A percentile compares a stretch with the other conserved stretches of the same genome.
phyloP scores from a whole-genome alignment of 345 rosid genomes.

The Populus nigra region DNA sequence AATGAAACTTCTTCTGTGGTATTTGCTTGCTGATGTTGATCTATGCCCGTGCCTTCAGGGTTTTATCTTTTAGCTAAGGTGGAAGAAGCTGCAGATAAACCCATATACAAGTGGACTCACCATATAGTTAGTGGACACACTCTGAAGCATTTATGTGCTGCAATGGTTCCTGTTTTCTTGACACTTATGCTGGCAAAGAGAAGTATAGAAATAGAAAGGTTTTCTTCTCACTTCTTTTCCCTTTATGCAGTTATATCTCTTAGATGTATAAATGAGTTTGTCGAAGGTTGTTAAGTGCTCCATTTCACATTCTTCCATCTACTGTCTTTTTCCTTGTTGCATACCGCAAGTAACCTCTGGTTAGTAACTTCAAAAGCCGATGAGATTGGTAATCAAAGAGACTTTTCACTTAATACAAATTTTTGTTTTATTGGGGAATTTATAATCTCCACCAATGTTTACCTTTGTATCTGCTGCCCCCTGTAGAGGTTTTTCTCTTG shows the following conservation, averaged over 20 bases:
- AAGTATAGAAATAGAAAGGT: slow-evolving; percentile 63
- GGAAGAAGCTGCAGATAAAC: slow-evolving; percentile 87
- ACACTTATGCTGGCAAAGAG: slow-evolving; percentile 91
- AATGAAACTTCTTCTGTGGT: neutral
- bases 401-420: neutral
- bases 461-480: neutral
- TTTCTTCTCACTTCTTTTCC: neutral
- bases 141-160: slow-evolving; percentile 84
- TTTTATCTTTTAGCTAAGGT: slow-evolving; percentile 84
- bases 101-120: slow-evolving; percentile 72
- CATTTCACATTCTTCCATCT: neutral
- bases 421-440: neutral
- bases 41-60: slow-evolving; percentile 36
- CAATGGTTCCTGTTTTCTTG: slow-evolving; percentile 90
- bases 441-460: neutral
- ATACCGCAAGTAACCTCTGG: neutral
- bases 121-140: slow-evolving; percentile 88
- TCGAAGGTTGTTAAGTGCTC: neutral
- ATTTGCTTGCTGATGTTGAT: slow-evolving; percentile 13
- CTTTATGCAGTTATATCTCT: neutral
- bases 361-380: neutral
- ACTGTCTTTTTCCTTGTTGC: neutral
- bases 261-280: neutral
- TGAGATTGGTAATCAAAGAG: neutral
- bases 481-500: neutral